Percentiles rank a stretch among this genome's conserved stretches.
Evolutionary conservation across 805 yeast genomes (phyloP).

Genomic region (Lipomyces yamadae): DNA sequence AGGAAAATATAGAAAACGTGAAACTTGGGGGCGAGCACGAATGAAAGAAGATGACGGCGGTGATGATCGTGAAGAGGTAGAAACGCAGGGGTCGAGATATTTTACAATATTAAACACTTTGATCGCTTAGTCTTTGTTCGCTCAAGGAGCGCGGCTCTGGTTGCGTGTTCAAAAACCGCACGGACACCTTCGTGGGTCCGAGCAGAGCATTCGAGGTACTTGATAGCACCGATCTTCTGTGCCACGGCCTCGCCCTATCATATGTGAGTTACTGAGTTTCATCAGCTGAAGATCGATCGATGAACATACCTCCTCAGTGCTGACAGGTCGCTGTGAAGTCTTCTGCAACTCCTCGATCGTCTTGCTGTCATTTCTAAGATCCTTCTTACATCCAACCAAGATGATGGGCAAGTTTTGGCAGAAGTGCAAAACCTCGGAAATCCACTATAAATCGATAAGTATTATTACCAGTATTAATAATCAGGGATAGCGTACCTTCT

Average conservation of each 20-base stretch:
- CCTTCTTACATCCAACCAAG: slow-evolving; percentile 89
- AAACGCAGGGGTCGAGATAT: slow-evolving; percentile 4
- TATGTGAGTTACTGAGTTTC: neutral
- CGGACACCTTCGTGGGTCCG: slow-evolving; percentile 89
- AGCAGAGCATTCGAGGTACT: slow-evolving; percentile 91
- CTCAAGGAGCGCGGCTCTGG: slow-evolving; percentile 84
- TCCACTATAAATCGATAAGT: slow-evolving; percentile 57
- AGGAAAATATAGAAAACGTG: neutral
- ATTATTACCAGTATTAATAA: neutral
- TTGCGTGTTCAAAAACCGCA: slow-evolving; percentile 90
- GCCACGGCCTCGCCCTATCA: slow-evolving; percentile 75
- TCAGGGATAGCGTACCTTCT: slow-evolving; percentile 52
- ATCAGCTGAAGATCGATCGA: neutral
- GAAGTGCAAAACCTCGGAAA: slow-evolving; percentile 89
- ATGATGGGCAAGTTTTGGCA: slow-evolving; percentile 94
- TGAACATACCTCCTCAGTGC: slow-evolving; percentile 61
- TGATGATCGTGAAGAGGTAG: neutral
- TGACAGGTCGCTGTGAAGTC: slow-evolving; percentile 78
- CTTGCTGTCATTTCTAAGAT: slow-evolving; percentile 79
- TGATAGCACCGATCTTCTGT: slow-evolving; percentile 83
- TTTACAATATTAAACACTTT: slow-evolving; percentile 70
- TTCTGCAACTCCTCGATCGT: slow-evolving; percentile 76
- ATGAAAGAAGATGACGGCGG: neutral
- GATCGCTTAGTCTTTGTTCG: slow-evolving; percentile 60
- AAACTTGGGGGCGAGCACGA: neutral